Conservation (phyloP, 129 eudicot species). For the Chrysanthemum lavandulifolium region DNA sequence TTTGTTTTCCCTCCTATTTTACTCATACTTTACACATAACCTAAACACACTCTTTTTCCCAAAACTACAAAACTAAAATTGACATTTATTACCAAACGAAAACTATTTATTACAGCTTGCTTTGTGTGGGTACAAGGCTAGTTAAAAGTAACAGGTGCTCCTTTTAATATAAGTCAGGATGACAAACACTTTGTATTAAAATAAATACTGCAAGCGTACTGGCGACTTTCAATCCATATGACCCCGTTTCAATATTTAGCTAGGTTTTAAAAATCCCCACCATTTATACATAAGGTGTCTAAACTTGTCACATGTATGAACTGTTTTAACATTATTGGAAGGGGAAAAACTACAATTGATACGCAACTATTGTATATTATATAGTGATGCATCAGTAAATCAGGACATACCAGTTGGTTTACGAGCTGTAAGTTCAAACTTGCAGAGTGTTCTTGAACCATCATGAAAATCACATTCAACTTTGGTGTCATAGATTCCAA, state of each 20-base stretch:
- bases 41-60: too few species aligned
- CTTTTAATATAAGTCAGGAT: neutral
- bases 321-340: neutral
- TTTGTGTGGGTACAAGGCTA: too few species aligned
- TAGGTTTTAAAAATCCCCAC: neutral
- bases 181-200: neutral
- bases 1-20: too few species aligned
- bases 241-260: neutral
- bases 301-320: neutral
- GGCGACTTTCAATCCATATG: neutral
- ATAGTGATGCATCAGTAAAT: constrained; percentile 1
- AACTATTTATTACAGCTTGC: too few species aligned
- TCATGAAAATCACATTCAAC: neutral
- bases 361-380: neutral
- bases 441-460: neutral
- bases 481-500: constrained; percentile 1
- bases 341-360: constrained; percentile 4
- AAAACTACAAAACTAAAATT: too few species aligned
- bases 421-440: neutral
- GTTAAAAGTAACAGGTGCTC: neutral
- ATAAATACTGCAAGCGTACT: neutral
- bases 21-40: too few species aligned
- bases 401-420: neutral
- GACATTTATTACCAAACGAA: too few species aligned
- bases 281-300: neutral